Evolutionary conservation across 768 basidiomycete species (phyloP), one percentile per base, ranked within the genome.

Genomic region (Clathrus columnatus): DNA sequence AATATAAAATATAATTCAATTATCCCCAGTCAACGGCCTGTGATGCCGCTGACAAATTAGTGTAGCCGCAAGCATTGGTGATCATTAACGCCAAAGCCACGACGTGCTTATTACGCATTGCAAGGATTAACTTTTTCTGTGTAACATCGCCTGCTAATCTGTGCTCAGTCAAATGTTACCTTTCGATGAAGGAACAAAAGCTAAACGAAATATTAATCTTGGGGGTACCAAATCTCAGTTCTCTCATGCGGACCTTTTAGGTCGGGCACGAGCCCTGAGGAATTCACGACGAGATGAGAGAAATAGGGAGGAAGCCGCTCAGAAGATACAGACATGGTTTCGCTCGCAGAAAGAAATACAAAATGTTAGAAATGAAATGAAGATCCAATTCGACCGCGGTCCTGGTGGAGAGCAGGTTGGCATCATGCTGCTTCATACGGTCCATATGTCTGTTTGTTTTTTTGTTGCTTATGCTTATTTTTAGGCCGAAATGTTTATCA

Each of bases 241-340:
- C 5, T 76, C 79, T 0, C 77, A 82, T 42, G 68, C 75, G 14
- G 70, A 77, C 30, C 77, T 91, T 63, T 70, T 90, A 48, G 75
- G 78, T 61, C 73, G 78, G 51, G 87, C 83, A 18, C 83, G 80
- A 61, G 75, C 75, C 18, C 76, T 77, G 51, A 72, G 87, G 29
- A 68, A 72, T 28, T 81, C 85, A 61, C 75, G 88, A 27, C 69
- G 75, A 26, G 77, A 79, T 50, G 69, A 70, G 20, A 79, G 82
- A 58, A 74, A 72, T 46, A 73, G 75, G 56, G 73, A 77, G 46
- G 85, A 87, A 23, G 76, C 70, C 46, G 85, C 86, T 0, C 63
- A 74, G 4, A 72, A 68, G 50, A 73, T 92, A 23, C 89, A 91
- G 63, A 76, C 80, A 17, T 85, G 78, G 80, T 90, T 84, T 81